phyloP scores from a whole-genome alignment of 1,139 yeast genomes.

The Arxiozyma heterogenica region DNA sequence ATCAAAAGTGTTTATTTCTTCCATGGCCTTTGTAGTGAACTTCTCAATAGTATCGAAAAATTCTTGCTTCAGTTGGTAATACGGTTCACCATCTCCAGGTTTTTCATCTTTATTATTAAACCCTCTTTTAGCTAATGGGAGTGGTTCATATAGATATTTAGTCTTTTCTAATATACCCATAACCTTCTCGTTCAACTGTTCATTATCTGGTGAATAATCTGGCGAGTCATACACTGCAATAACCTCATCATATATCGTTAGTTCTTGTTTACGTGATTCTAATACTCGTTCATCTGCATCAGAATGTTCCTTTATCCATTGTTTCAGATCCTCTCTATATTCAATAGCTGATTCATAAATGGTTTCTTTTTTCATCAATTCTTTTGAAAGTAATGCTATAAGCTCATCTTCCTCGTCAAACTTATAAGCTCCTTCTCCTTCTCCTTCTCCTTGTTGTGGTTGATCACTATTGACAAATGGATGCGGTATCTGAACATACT shows the following conservation, averaged over 20 bases:
- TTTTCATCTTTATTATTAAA: background rate
- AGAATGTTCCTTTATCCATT: background rate
- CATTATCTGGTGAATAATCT: background rate
- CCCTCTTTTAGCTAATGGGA: background rate
- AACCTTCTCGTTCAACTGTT: background rate
- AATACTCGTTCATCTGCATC: background rate
- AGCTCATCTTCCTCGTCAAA: background rate
- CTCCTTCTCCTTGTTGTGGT: background rate
- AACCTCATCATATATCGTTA: background rate
- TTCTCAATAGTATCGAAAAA: no score
- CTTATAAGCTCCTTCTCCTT: background rate
- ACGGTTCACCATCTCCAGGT: background rate
- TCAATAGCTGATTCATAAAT: background rate
- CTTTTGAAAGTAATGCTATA: background rate
- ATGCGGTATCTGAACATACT: background rate
- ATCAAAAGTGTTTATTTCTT: no score
- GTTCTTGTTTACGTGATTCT: background rate
- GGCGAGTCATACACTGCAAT: background rate
- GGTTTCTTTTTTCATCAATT: background rate
- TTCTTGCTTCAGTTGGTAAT: background rate
- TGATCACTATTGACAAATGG: background rate
- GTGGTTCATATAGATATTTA: background rate
- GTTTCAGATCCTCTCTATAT: background rate
- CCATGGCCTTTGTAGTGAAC: no score
- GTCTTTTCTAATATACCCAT: background rate